phyloP scores from a whole-genome alignment of 176 grass and related monocot genomes.

The Eremochloa ophiuroides region DNA sequence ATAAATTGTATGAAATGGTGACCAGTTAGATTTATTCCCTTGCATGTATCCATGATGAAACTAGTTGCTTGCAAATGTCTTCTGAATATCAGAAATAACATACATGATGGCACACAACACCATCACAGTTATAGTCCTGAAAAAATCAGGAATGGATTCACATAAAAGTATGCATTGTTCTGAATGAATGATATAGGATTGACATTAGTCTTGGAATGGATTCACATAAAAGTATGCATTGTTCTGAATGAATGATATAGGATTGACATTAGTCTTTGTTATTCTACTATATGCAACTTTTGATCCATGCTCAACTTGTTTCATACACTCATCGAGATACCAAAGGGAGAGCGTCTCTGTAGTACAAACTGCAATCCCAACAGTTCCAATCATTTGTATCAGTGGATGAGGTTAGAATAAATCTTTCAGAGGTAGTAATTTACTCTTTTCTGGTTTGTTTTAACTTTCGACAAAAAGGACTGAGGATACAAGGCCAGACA shows the following conservation, averaged over 20 bases:
- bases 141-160: background rate
- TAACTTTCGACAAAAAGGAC: background rate
- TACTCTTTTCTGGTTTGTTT: background rate
- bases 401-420: background rate
- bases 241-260: slow-evolving; percentile 1
- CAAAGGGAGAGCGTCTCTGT: background rate
- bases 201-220: too few species aligned
- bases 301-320: background rate
- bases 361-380: background rate
- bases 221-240: background rate
- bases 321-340: background rate
- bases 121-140: background rate
- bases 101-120: background rate
- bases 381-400: background rate
- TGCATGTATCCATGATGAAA: background rate
- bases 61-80: background rate
- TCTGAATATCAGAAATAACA: background rate
- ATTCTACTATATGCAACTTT: background rate
- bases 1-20: background rate
- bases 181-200: too few species aligned
- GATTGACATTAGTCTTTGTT: background rate
- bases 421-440: background rate
- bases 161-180: background rate
- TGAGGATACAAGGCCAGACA: background rate
- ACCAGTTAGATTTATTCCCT: background rate